These are phyloP conservation scores for Pseudodiploospora longispora DNA, from an alignment of 2,329 filamentous ascomycete species.

Conservation along the genomic window DNA sequence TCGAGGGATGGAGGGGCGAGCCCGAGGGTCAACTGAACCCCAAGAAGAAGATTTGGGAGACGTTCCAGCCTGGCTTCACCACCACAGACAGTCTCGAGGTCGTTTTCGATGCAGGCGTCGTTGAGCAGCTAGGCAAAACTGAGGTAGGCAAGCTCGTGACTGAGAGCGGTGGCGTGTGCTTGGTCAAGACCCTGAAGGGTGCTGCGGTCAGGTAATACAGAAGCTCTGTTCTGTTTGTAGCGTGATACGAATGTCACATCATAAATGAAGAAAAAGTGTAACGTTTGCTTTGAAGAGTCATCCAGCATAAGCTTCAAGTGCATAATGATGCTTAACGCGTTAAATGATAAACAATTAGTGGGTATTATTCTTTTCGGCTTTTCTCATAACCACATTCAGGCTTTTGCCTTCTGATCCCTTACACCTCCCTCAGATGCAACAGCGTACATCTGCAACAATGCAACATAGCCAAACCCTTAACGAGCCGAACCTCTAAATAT, in stretches of 20 bases:
- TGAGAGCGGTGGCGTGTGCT: conserved; percentile 70
- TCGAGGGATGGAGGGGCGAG: conserved; percentile 90
- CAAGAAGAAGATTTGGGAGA: conserved; percentile 99
- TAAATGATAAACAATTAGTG: too few relatives aligned
- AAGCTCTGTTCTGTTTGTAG: too few relatives aligned
- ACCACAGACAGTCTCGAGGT: conserved; percentile 77
- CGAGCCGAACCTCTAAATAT: neutral
- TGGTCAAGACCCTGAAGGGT: conserved; percentile 69
- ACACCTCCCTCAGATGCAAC: too few relatives aligned
- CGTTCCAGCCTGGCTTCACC: conserved; percentile 90
- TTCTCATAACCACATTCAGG: too few relatives aligned
- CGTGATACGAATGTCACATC: too few relatives aligned
- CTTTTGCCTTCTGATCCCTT: too few relatives aligned
- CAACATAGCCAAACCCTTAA: neutral
- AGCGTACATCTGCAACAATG: neutral
- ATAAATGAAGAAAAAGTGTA: too few relatives aligned
- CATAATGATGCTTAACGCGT: too few relatives aligned
- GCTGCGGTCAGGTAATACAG: conserved; percentile 67
- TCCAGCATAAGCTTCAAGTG: too few relatives aligned
- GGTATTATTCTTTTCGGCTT: too few relatives aligned
- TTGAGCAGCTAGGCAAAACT: conserved; percentile 68
- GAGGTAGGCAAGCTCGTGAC: conserved; percentile 65
- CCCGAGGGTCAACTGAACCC: conserved; percentile 92
- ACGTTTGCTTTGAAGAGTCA: too few relatives aligned
- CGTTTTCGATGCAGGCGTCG: conserved; percentile 71